These are phyloP conservation scores for Ceratocystis alfenasii DNA, from an alignment of 2,329 filamentous ascomycete genomes.

Conservation along the genomic window DNA sequence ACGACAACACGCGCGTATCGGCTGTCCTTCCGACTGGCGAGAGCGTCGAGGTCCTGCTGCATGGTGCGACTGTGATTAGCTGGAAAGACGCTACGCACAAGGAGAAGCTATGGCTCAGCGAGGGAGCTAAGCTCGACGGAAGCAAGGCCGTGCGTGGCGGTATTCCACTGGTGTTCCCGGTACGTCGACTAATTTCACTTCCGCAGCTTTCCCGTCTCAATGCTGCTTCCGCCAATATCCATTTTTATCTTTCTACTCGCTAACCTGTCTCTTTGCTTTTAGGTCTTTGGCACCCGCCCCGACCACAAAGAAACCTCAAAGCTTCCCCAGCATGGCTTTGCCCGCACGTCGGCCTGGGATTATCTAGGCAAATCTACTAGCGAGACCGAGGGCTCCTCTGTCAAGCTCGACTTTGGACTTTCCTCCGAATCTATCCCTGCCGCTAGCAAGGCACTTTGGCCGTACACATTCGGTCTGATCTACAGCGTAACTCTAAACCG, in stretches of 20 bases:
- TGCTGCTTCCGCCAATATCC: too few species aligned
- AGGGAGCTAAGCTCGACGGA: slow-evolving; percentile 69
- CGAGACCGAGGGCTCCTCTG: slow-evolving; percentile 41
- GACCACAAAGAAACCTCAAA: slow-evolving; percentile 62
- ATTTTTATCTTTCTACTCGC: background rate
- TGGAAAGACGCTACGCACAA: slow-evolving; percentile 74
- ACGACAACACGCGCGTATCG: slow-evolving; percentile 59
- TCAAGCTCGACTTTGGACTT: slow-evolving; percentile 94
- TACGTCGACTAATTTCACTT: slow-evolving; percentile 32
- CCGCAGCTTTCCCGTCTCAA: too few species aligned
- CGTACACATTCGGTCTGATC: slow-evolving; percentile 74
- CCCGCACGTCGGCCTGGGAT: slow-evolving; percentile 81
- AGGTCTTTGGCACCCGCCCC: slow-evolving; percentile 79
- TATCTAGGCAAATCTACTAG: slow-evolving; percentile 71
- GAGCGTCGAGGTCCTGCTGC: slow-evolving; percentile 73
- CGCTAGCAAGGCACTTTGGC: slow-evolving; percentile 62
- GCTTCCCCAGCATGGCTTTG: slow-evolving; percentile 90
- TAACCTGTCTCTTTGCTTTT: background rate
- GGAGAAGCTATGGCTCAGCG: slow-evolving; percentile 80
- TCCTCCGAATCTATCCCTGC: slow-evolving; percentile 59
- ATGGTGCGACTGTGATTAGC: slow-evolving; percentile 81
- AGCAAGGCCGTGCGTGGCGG: slow-evolving; percentile 82
- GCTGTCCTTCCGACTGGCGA: slow-evolving; percentile 78
- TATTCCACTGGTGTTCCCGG: slow-evolving; percentile 85
- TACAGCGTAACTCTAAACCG: slow-evolving; percentile 81